Percentiles rank a stretch among this genome's conserved stretches.
phyloP scores from a whole-genome alignment of 192 early-diverging fungal genomes.

The Gigaspora rosea region DNA sequence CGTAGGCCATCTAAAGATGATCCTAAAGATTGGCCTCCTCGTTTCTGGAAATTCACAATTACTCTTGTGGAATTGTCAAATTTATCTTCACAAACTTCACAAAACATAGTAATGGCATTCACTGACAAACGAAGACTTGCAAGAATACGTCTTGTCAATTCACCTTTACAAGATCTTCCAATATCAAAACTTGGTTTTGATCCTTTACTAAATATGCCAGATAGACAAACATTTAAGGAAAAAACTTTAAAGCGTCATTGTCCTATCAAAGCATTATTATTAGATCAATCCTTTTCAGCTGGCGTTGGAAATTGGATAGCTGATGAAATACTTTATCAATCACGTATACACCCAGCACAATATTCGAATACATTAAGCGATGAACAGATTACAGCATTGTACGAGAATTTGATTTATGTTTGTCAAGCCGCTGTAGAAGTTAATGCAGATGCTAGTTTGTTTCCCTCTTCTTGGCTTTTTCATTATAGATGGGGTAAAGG shows the following conservation, averaged over 20 bases:
- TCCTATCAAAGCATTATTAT: constrained; percentile 73
- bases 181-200: constrained; percentile 79
- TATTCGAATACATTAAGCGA: constrained; percentile 48
- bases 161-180: constrained; percentile 48
- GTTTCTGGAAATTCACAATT: constrained; percentile 66
- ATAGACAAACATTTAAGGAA: constrained; percentile 46
- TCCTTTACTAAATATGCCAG: constrained; percentile 61
- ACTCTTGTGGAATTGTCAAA: constrained; percentile 36
- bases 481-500: constrained; percentile 76
- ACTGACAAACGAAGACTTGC: constrained; percentile 72
- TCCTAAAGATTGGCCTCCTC: constrained; percentile 65
- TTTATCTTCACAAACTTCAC: background rate
- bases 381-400: constrained; percentile 48
- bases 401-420: constrained; percentile 51
- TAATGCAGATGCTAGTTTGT: constrained; percentile 67
- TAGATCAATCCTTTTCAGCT: constrained; percentile 76
- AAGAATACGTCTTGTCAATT: constrained; percentile 61
- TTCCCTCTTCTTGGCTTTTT: constrained; percentile 79
- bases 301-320: constrained; percentile 90
- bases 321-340: constrained; percentile 79
- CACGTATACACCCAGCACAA: constrained; percentile 69
- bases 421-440: constrained; percentile 56
- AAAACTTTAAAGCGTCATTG: constrained; percentile 42
- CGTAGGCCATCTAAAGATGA: constrained; percentile 25
- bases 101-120: constrained; percentile 46